Evolutionary conservation across 176 grass and related monocot species (phyloP).

Genomic region (Carex myosuroides): DNA sequence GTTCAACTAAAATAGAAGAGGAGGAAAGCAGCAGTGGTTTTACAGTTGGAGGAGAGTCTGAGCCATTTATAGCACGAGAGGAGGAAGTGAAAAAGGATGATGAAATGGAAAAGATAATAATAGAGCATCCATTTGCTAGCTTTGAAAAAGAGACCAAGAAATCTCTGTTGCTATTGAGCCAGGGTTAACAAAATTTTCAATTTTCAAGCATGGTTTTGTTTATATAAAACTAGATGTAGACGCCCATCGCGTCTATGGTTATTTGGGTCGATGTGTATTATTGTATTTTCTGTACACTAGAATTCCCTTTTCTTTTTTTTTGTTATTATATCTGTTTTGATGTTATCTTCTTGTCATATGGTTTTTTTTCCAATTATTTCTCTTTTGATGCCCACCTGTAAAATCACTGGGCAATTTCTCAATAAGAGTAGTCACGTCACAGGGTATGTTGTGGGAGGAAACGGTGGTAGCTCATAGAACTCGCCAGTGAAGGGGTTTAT

Average conservation of each 20-base stretch:
- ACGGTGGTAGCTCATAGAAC: too few species aligned
- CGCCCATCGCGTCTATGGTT: neutral
- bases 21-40: neutral
- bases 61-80: slow-evolving; percentile 13
- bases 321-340: neutral
- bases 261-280: neutral
- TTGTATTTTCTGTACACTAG: neutral
- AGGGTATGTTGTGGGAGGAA: too few species aligned
- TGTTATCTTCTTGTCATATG: neutral
- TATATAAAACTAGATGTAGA: neutral
- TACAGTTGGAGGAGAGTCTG: neutral
- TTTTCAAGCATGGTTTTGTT: neutral
- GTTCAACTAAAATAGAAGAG: neutral
- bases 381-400: too few species aligned
- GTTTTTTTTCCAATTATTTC: neutral
- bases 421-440: too few species aligned
- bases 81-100: slow-evolving; percentile 12
- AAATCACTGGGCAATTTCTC: too few species aligned
- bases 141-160: slow-evolving; percentile 41
- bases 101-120: slow-evolving; percentile 22
- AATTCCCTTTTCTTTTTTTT: neutral
- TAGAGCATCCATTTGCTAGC: slow-evolving; percentile 36
- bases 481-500: too few species aligned
- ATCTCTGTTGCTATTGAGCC: slow-evolving; percentile 46
- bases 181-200: slow-evolving; percentile 11